phyloP scores from a whole-genome alignment of 495 filamentous ascomycete genomes.

The Neurospora discreta region DNA sequence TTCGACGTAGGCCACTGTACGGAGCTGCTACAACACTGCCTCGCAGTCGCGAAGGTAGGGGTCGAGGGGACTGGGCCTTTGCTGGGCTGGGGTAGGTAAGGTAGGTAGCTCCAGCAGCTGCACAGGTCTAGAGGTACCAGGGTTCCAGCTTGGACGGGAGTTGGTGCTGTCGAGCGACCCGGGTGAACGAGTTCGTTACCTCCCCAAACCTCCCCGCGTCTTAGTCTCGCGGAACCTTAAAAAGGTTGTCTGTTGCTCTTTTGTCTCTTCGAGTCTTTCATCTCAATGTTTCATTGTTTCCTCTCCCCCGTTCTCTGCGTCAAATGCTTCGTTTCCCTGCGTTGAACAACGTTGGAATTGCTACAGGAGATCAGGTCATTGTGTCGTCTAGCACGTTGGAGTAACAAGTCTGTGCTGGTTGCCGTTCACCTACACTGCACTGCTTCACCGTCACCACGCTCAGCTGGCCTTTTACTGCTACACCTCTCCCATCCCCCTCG shows the following conservation, averaged over 20 bases:
- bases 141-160: background rate
- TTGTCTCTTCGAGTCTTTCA: background rate
- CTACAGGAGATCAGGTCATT: background rate
- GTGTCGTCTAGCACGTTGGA: background rate
- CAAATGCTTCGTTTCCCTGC: background rate
- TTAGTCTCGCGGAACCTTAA: background rate
- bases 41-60: background rate
- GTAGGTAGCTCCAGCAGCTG: background rate
- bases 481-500: background rate
- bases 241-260: background rate
- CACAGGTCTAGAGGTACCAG: background rate
- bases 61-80: background rate
- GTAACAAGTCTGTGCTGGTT: background rate
- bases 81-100: background rate
- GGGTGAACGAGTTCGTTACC: background rate
- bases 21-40: background rate
- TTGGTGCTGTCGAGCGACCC: background rate
- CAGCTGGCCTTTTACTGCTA: background rate
- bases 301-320: background rate
- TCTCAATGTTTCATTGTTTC: constrained; percentile 2
- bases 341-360: background rate
- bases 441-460: background rate
- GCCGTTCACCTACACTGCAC: background rate
- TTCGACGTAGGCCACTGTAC: background rate
- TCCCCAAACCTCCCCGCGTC: background rate